Conservation (phyloP, 257 asterid species). For the Solanum etuberosum region DNA sequence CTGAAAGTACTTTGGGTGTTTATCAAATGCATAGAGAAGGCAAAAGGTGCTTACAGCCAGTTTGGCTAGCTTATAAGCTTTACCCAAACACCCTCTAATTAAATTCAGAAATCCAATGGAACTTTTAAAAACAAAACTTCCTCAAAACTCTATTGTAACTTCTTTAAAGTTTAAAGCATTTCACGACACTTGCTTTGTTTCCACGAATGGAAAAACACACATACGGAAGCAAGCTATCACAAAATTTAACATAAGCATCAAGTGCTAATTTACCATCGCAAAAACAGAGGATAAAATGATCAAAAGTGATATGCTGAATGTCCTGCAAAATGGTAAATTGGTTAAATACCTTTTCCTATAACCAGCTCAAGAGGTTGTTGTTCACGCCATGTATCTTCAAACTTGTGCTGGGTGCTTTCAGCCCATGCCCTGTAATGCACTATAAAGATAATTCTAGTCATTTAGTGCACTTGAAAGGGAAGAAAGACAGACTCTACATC, state of each 20-base stretch:
- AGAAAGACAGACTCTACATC: neutral
- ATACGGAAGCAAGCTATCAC: neutral
- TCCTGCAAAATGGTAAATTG: neutral
- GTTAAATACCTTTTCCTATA: conserved; percentile 72
- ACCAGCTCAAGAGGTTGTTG: conserved; percentile 87
- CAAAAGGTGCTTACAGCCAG: neutral
- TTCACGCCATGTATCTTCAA: conserved; percentile 96
- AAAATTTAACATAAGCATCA: neutral
- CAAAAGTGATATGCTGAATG: neutral
- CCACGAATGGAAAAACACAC: neutral
- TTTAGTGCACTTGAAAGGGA: neutral
- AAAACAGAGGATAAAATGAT: neutral
- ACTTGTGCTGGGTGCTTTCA: conserved; percentile 78
- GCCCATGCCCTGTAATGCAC: conserved; percentile 97
- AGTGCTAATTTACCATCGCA: neutral
- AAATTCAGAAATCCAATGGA: neutral
- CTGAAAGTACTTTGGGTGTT: neutral
- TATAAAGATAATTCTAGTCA: conserved; percentile 15
- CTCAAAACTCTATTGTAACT: neutral
- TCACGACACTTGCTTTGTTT: neutral
- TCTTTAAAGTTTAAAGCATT: neutral
- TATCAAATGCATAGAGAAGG: neutral
- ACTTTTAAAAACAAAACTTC: neutral
- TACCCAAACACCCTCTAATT: neutral
- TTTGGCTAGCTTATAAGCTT: neutral